Percentiles rank a stretch among this genome's conserved stretches.
Evolutionary conservation across 1,284 basidiomycete genomes (phyloP).

Genomic region (Apiotrichum gamsii): DNA sequence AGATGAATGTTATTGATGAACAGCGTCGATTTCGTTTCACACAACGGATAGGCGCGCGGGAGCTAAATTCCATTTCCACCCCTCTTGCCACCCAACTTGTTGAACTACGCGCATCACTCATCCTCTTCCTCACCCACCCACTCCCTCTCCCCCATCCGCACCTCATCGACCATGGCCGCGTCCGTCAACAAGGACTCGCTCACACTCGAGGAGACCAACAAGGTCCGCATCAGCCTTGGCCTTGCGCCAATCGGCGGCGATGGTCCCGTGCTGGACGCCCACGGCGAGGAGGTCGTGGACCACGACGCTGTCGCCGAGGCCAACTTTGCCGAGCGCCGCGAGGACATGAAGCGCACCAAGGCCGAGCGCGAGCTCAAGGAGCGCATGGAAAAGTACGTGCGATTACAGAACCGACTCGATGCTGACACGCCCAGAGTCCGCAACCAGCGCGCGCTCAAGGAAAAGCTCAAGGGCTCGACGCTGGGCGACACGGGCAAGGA

Average conservation of each 20-base stretch:
- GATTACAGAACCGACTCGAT: not conserved
- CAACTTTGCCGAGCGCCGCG: slow-evolving; percentile 70
- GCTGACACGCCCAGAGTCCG: slow-evolving; percentile 6
- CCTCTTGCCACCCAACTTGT: slow-evolving; percentile 27
- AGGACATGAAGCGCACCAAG: slow-evolving; percentile 63
- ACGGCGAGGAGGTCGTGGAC: slow-evolving; percentile 53
- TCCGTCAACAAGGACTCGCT: slow-evolving; percentile 49
- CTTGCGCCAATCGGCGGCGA: slow-evolving; percentile 85
- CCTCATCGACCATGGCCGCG: not conserved
- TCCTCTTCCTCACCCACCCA: not conserved
- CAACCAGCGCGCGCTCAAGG: slow-evolving; percentile 61
- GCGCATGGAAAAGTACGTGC: slow-evolving; percentile 79
- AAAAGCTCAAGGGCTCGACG: slow-evolving; percentile 81
- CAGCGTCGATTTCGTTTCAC: no score
- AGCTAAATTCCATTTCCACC: no score
- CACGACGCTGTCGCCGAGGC: slow-evolving; percentile 63
- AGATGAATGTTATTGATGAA: no score
- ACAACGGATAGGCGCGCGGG: no score
- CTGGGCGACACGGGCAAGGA: slow-evolving; percentile 71
- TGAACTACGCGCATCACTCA: not conserved
- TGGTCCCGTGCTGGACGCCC: slow-evolving; percentile 24
- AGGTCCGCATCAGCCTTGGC: slow-evolving; percentile 88
- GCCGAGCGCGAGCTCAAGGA: slow-evolving; percentile 71
- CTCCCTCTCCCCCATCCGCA: not conserved
- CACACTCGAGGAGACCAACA: slow-evolving; percentile 97